Evolutionary conservation across 228 moss, liverwort and hornwort species (phyloP), one percentile per base, ranked within the genome.

Genomic region (Sphagnum magellanicum): DNA sequence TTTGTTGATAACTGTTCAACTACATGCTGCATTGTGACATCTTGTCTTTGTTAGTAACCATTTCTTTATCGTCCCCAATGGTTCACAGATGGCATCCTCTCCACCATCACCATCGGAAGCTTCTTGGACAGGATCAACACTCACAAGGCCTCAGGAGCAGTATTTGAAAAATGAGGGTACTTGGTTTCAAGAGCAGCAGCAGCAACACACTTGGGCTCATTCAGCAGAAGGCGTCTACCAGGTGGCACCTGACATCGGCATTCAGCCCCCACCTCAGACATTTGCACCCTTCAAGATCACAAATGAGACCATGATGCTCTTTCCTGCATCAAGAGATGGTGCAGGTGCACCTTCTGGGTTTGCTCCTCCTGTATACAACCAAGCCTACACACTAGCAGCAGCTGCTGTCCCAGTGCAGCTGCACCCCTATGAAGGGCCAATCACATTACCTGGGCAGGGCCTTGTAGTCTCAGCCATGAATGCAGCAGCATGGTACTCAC

Each of bases 261-360:
- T 63, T 50, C 61, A 61, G 60, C 62, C 52, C 5, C 70, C 51
- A 12, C 50, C 52, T 50, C 61, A 61, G 17, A 50, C 51, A 52
- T 67, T 70, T 69, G 75, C 70, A 16, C 75, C 59, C 48, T 64
- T 68, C 68, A 66, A 60, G 50, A 66, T 32, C 32, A 32, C 64
- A 14, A 69, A 71, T 50, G 81, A 79, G 47, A 70, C 71, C 58
- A 61, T 74, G n/a, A 53, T 67, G 50, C 64, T 73, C 48, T 73
- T 70, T 60, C 66, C 81, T 16, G 63, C 81, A 5, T 77, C 67
- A 75, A 77, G 66, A 70, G 86, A 79, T 15, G 77, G 79, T 58
- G 77, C 77, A 9, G 67, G 59, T 15, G 49, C 77, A 17, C 60
- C 60, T 46, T 59, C 68, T 61, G 68, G 67, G 8, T 67, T 72